phyloP scores from a whole-genome alignment of 1,284 basidiomycete genomes.

The Macrocybe sp. region DNA sequence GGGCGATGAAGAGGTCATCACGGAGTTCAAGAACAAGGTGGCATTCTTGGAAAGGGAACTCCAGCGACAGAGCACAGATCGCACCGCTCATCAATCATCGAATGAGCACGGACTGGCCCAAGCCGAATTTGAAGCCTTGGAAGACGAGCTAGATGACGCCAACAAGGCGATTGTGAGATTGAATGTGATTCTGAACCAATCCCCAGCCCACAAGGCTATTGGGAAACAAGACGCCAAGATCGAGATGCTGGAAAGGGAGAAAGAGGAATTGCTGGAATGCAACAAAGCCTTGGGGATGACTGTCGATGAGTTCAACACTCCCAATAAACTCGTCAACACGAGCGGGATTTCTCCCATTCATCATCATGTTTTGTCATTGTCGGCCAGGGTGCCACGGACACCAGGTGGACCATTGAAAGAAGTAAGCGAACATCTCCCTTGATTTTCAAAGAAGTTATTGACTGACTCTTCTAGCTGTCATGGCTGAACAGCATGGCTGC shows the following conservation, averaged over 20 bases:
- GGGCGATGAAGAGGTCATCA: conserved; percentile 52
- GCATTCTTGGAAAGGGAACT: conserved; percentile 54
- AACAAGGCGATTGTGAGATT: conserved; percentile 77
- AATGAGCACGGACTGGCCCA: conserved; percentile 30
- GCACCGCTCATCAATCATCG: too few species aligned
- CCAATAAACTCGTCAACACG: conserved; percentile 44
- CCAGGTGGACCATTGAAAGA: conserved; percentile 74
- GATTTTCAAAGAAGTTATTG: conserved; percentile 1
- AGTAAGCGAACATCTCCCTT: conserved; percentile 36
- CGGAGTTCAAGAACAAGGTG: conserved; percentile 48
- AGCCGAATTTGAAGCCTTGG: conserved; percentile 58
- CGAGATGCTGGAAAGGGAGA: conserved; percentile 70
- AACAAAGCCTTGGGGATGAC: conserved; percentile 52
- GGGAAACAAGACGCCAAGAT: conserved; percentile 70
- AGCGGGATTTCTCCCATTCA: conserved; percentile 69
- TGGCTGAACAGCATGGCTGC: conserved; percentile 63
- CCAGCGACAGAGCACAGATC: conserved; percentile 35
- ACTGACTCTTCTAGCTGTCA: conserved; percentile 43
- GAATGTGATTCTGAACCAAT: conserved; percentile 62
- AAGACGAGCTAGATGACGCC: conserved; percentile 76
- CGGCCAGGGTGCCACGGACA: conserved; percentile 63
- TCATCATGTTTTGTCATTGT: conserved; percentile 61
- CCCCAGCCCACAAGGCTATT: conserved; percentile 68
- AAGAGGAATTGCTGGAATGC: conserved; percentile 66
- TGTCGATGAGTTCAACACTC: conserved; percentile 46